Evolutionary conservation across 2,329 filamentous ascomycete species (phyloP).

Genomic region (Epichloe bromicola): DNA sequence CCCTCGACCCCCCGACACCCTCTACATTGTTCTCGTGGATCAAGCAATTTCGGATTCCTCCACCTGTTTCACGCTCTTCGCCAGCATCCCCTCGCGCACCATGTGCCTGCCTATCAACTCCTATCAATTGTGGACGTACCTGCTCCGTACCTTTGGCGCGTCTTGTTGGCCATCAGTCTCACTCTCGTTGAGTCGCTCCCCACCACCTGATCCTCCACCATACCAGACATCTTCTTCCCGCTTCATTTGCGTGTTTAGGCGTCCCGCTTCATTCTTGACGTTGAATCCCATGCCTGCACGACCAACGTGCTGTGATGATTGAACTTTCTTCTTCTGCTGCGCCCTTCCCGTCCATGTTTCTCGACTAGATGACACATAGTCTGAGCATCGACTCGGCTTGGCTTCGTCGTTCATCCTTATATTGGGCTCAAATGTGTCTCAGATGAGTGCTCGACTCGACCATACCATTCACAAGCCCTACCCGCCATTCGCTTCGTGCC

Average conservation of each 20-base stretch:
- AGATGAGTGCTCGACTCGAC: constrained; percentile 10
- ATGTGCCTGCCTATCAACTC: neutral
- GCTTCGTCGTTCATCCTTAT: constrained; percentile 6
- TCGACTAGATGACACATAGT: neutral
- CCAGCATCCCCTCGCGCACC: neutral
- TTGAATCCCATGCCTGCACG: neutral
- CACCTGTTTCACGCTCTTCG: neutral
- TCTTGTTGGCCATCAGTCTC: neutral
- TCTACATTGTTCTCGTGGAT: neutral
- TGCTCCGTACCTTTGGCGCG: neutral
- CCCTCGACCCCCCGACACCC: neutral
- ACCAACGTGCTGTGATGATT: neutral
- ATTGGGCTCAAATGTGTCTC: constrained; percentile 13
- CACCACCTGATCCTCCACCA: neutral
- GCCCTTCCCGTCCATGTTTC: neutral
- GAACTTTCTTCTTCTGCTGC: neutral
- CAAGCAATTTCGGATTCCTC: neutral
- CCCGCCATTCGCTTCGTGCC: constrained; percentile 5
- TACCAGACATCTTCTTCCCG: neutral
- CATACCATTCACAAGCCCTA: constrained; percentile 7
- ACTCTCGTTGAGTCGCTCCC: neutral
- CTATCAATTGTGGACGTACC: neutral
- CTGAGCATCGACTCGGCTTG: neutral
- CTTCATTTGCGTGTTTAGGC: too few relatives aligned
- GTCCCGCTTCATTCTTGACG: neutral